Conservation (phyloP, 305 asterid genomes). For the Fraxinus xanthoxyloides region DNA sequence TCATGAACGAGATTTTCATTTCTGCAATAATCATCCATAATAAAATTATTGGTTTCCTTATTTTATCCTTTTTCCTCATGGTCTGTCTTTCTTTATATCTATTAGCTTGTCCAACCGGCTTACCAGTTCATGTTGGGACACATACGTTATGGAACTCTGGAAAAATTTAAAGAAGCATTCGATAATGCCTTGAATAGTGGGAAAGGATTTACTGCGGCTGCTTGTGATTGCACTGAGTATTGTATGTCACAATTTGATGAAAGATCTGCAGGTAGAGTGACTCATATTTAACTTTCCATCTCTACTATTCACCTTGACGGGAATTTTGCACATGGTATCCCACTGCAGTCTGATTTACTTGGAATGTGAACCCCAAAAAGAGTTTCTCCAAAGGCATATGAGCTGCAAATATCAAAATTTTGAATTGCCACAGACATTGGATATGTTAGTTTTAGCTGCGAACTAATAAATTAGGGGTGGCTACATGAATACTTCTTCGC, state of each 20-base stretch:
- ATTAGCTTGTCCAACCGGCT: conserved; percentile 94
- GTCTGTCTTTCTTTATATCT: background rate
- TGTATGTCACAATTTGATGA: conserved; percentile 58
- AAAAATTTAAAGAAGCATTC: conserved; percentile 72
- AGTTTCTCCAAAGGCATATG: background rate
- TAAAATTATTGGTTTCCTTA: background rate
- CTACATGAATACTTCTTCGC: background rate
- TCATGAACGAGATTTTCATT: background rate
- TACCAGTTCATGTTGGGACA: conserved; percentile 90
- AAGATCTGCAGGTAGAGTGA: conserved; percentile 63
- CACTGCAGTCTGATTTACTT: conserved; percentile 13
- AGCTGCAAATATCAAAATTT: background rate
- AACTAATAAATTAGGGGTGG: background rate
- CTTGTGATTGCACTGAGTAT: conserved; percentile 60
- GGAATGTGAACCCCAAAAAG: conserved; percentile 16
- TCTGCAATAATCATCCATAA: background rate
- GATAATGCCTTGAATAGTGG: conserved; percentile 71
- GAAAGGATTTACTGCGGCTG: conserved; percentile 79
- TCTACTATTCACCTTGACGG: background rate
- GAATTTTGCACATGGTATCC: conserved; percentile 13
- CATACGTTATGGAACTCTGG: conserved; percentile 71
- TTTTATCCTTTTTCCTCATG: background rate
- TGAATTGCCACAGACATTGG: conserved; percentile 2
- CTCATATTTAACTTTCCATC: conserved; percentile 18
- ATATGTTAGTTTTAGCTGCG: background rate